Evolutionary conservation across 2,329 filamentous ascomycete genomes (phyloP), one percentile per base, ranked within the genome.

Genomic region (Trichoderma lentiforme): DNA sequence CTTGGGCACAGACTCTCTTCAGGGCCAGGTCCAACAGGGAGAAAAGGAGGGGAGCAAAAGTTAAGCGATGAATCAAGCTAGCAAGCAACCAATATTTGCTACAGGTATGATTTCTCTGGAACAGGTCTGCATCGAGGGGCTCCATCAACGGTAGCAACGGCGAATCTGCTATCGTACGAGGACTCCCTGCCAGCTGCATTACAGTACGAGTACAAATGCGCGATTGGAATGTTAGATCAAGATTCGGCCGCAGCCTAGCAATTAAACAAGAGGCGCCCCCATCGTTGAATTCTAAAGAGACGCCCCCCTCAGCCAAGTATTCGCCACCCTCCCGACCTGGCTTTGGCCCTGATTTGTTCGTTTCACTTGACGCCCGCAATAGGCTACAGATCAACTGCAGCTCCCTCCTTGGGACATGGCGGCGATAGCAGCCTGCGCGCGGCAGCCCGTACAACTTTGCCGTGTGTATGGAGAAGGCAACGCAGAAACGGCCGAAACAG

Each of bases 331-430:
- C 26, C 15, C 32, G 28, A 14, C 8, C 15, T 26, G 26, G 14
- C 39, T 62, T 51, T 12, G 26, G 24, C 6, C 57, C 39, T 36
- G 39, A 62, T 70, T 67, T 70, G 66, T 70, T 39, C 39, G 57
- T 61, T 70, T 70, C 66, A 53, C 39, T 70, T 36, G 66, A 70
- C 66, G 66, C 66, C 57, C 66, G 66, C 66, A 70, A 61, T 53
- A 15, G 57, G 30, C 39, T 30, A n/a, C 36, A 34, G n/a, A 47
- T 62, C 39, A 61, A 61, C 28, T 36, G 14, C 11, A 56, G 30
- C 28, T 32, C 43, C 39, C 36, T 70, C 26, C 14, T 30, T 36
- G n/a, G 39, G 26, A 51, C 24, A 51, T 51, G 57, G 66, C 64
- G 34, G 64, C 51, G 51, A 58, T 15, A 21, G 26, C 18, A 58